phyloP scores from a whole-genome alignment of 208 protist species.

The Leishmania martiniquensis region DNA sequence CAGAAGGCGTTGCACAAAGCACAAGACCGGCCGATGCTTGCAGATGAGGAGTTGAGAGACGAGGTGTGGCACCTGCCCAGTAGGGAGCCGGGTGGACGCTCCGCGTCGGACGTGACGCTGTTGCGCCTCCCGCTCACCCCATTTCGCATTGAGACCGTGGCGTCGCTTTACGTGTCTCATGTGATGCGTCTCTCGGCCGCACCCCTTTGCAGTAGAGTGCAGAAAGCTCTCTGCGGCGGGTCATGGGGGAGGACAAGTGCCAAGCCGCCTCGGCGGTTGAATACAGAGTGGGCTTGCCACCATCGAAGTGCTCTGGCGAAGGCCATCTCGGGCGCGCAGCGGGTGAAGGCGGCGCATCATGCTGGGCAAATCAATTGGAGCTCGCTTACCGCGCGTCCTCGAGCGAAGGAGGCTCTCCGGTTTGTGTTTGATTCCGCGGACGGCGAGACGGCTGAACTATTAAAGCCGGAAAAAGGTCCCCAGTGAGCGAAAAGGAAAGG shows the following conservation, averaged over 20 bases:
- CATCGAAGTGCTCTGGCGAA: background rate
- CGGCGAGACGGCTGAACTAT: background rate
- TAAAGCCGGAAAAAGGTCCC: background rate
- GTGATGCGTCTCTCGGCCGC: background rate
- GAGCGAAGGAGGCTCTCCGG: background rate
- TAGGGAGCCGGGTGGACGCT: background rate
- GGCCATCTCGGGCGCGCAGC: background rate
- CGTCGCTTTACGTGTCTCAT: constrained; percentile 15
- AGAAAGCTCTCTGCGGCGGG: background rate
- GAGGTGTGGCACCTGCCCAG: background rate
- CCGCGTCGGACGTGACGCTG: constrained; percentile 7
- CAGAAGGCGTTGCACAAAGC: constrained; percentile 24
- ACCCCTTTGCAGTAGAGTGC: background rate
- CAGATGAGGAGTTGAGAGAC: background rate
- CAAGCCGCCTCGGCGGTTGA: background rate
- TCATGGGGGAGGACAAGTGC: background rate
- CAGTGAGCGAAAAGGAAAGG: too few relatives aligned
- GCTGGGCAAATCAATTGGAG: constrained; percentile 12
- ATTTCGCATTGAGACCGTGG: constrained; percentile 17
- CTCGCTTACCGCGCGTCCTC: background rate
- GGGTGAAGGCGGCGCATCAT: background rate
- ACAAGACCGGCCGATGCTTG: background rate
- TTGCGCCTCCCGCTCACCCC: constrained; percentile 27
- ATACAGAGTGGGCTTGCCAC: constrained; percentile 1
- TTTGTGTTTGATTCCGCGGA: background rate